Base-by-base conservation (phyloP, 106 monocot species). In the Apostasia shenzhenica region DNA sequence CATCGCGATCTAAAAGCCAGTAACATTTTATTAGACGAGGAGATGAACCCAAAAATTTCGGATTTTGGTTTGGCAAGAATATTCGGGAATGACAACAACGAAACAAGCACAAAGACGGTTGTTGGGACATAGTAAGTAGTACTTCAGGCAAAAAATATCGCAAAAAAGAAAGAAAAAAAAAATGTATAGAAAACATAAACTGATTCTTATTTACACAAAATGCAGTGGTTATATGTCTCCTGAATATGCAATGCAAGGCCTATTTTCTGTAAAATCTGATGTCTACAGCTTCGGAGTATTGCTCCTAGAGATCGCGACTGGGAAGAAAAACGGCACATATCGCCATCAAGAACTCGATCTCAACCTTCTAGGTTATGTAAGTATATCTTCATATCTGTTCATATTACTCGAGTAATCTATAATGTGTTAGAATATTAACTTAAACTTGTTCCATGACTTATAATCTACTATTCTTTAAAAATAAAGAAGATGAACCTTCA, bases 151-250 rank as follows among this genome's bases (percentile, higher is more conserved):
- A 6, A 5, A 1, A 8, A 52, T 52, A 52, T 52, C 1, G 52
- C 2, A 52, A 11, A 5, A 52, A 52, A 52, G 6, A 52, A 6
- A 52, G 6, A 52, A 52, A 6, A 52, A 52, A 52, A 52, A 6
- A 52, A 52, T 52, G 6, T 2, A 6, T 11, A 1, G 6, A 52
- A 8, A 6, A 52, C 2, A 8, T 8, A 52, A 52, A 11, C 6
- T 52, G 6, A 52, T 52, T 52, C 9, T 8, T 52, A 8, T 11
- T 52, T 3, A 52, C 52, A 52, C 52, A 6, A 2, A 52, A 52
- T 67, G 41, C 68, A 75, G 75, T 7, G 76, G 76, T 5, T 77
- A 77, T 37, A 77, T 77, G 71, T 70, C 77, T 10, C 77, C 77
- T 13, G 77, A 77, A 54, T 77, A 71, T 57, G 65, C 65, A 63